These are phyloP conservation scores for Penicillium sp. DNA, from an alignment of 2,329 filamentous ascomycete genomes.

Conservation along the genomic window DNA sequence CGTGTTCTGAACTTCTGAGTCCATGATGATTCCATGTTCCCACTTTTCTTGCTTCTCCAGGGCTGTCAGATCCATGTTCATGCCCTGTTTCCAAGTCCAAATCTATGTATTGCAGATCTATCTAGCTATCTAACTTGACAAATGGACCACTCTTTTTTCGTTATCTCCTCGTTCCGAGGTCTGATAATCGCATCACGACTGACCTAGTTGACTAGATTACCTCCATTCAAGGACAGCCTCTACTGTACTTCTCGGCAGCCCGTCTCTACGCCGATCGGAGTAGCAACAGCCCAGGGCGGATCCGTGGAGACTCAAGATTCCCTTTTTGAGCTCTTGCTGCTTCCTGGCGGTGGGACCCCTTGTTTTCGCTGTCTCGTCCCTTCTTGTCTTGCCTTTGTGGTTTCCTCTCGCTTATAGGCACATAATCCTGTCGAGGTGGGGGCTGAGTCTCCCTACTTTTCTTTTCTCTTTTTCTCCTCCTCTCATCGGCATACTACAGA, in stretches of 20 bases:
- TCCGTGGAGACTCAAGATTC: constrained; percentile 15
- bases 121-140: background rate
- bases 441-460: background rate
- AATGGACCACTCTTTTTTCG: background rate
- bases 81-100: too few relatives aligned
- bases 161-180: background rate
- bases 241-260: background rate
- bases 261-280: constrained; percentile 3
- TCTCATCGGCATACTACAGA: background rate
- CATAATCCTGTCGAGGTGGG: background rate
- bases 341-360: constrained; percentile 12
- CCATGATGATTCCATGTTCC: background rate
- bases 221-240: too few relatives aligned
- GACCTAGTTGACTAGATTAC: too few relatives aligned
- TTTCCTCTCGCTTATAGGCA: background rate
- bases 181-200: too few relatives aligned
- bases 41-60: background rate
- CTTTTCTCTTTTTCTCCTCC: background rate
- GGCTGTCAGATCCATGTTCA: too few relatives aligned
- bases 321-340: constrained; percentile 14
- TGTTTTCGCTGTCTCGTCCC: background rate
- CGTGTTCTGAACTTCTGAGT: background rate
- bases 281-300: background rate
- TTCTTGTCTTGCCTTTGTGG: background rate
- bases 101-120: background rate